phyloP scores from a whole-genome alignment of 768 basidiomycete genomes.

The Exidia glandulosa region DNA sequence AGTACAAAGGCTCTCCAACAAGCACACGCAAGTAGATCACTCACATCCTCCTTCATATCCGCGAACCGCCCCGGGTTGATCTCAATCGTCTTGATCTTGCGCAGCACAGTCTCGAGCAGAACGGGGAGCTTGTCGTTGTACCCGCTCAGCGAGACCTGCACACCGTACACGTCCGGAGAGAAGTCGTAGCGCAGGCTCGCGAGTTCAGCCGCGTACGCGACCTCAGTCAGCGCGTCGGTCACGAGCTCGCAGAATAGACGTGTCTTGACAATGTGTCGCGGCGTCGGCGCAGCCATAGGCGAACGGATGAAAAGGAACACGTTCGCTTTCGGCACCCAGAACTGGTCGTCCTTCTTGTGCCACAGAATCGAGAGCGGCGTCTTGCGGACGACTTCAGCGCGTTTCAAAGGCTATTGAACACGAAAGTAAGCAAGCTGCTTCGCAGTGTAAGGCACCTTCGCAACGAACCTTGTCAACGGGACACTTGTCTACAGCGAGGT shows the following conservation, averaged over 20 bases:
- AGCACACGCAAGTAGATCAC: slow-evolving; percentile 5
- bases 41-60: slow-evolving; percentile 35
- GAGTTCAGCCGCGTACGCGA: slow-evolving; percentile 83
- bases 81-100: slow-evolving; percentile 27
- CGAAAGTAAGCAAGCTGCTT: not conserved
- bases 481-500: slow-evolving; percentile 72
- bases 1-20: not conserved
- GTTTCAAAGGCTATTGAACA: slow-evolving; percentile 47
- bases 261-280: slow-evolving; percentile 64
- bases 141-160: slow-evolving; percentile 35
- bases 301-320: slow-evolving; percentile 60
- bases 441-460: not conserved
- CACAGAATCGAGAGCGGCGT: slow-evolving; percentile 66
- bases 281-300: slow-evolving; percentile 37
- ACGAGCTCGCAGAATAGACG: slow-evolving; percentile 76
- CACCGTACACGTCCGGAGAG: slow-evolving; percentile 47
- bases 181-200: slow-evolving; percentile 77
- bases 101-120: slow-evolving; percentile 31
- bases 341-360: slow-evolving; percentile 96
- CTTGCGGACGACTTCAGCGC: slow-evolving; percentile 68
- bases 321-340: slow-evolving; percentile 88
- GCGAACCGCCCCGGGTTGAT: slow-evolving; percentile 31
- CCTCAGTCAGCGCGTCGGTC: slow-evolving; percentile 81
- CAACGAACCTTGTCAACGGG: slow-evolving; percentile 35
- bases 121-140: slow-evolving; percentile 43